Evolutionary conservation across 768 basidiomycete genomes (phyloP).

Genomic region (Polyporus arcularius): DNA sequence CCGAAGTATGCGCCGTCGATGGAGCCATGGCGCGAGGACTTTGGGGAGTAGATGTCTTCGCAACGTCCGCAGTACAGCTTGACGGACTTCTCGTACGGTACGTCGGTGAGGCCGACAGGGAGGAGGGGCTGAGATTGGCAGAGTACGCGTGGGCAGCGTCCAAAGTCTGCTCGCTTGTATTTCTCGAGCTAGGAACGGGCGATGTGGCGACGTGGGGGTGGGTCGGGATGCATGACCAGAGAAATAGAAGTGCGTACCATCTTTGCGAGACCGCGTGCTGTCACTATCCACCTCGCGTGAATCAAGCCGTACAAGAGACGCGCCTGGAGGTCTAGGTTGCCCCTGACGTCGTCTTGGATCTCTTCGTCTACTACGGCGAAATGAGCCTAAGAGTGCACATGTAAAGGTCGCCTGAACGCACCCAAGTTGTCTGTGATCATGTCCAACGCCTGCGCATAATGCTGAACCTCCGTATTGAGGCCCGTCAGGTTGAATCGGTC

Average conservation of each 20-base stretch:
- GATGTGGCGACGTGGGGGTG: background rate
- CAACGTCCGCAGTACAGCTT: conserved; percentile 98
- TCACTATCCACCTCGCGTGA: conserved; percentile 96
- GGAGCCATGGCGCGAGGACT: conserved; percentile 93
- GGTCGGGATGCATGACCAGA: background rate
- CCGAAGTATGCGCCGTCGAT: conserved; percentile 99
- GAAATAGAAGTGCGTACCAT: conserved; percentile 62
- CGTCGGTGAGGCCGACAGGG: conserved; percentile 94
- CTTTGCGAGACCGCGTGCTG: conserved; percentile 88
- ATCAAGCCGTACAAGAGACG: conserved; percentile 93
- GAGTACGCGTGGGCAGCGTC: conserved; percentile 95
- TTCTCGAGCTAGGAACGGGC: conserved; percentile 72
- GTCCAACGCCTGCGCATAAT: conserved; percentile 92
- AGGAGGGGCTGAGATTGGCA: conserved; percentile 94
- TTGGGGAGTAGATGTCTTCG: conserved; percentile 98
- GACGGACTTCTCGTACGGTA: conserved; percentile 98
- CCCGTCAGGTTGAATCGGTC: conserved; percentile 99
- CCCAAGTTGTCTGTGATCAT: conserved; percentile 96
- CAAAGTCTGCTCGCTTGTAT: conserved; percentile 98
- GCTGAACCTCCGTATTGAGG: conserved; percentile 92
- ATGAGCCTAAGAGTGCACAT: background rate
- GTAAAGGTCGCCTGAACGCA: conserved; percentile 36
- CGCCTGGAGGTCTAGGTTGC: conserved; percentile 90
- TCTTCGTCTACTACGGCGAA: conserved; percentile 68
- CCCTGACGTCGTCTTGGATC: conserved; percentile 90